Percentiles rank a stretch among this genome's conserved stretches.
These are phyloP conservation scores for Rhynchosporium agropyri DNA, from an alignment of 2,329 filamentous ascomycete species.

Conservation along the genomic window DNA sequence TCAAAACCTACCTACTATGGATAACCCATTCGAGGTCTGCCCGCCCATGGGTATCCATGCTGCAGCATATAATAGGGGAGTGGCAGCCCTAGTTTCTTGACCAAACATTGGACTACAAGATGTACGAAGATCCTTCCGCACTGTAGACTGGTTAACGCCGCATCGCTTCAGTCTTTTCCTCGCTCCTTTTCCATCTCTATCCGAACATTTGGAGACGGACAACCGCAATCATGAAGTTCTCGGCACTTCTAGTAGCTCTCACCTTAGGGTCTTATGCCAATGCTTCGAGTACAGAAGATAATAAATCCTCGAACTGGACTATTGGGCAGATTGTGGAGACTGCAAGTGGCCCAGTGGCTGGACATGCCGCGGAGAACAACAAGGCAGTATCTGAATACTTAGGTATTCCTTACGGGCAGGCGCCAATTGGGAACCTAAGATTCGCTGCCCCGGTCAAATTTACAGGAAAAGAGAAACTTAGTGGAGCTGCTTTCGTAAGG, in stretches of 20 bases:
- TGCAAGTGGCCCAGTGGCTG: slow-evolving; percentile 36
- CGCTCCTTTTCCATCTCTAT: neutral
- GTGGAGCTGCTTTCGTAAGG: slow-evolving; percentile 38
- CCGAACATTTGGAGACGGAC: neutral
- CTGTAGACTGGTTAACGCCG: neutral
- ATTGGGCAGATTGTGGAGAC: slow-evolving; percentile 39
- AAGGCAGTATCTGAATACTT: slow-evolving; percentile 43
- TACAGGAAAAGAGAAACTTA: slow-evolving; percentile 25
- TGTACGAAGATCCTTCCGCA: no score
- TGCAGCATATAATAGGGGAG: no score
- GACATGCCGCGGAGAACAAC: slow-evolving; percentile 32
- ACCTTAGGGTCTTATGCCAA: neutral
- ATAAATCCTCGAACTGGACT: slow-evolving; percentile 31
- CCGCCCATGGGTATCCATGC: no score
- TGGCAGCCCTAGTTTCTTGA: no score
- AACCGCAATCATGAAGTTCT: slow-evolving; percentile 19
- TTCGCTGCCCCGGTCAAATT: slow-evolving; percentile 43
- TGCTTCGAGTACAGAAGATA: slow-evolving; percentile 12
- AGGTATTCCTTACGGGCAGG: slow-evolving; percentile 47
- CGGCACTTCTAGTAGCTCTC: slow-evolving; percentile 11
- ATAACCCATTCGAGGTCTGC: no score
- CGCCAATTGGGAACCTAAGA: slow-evolving; percentile 45
- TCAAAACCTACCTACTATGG: no score
- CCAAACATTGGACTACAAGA: no score
- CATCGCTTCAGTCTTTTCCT: no score